phyloP scores from a whole-genome alignment of 257 asterid species.

The Solanum corneliomulleri region DNA sequence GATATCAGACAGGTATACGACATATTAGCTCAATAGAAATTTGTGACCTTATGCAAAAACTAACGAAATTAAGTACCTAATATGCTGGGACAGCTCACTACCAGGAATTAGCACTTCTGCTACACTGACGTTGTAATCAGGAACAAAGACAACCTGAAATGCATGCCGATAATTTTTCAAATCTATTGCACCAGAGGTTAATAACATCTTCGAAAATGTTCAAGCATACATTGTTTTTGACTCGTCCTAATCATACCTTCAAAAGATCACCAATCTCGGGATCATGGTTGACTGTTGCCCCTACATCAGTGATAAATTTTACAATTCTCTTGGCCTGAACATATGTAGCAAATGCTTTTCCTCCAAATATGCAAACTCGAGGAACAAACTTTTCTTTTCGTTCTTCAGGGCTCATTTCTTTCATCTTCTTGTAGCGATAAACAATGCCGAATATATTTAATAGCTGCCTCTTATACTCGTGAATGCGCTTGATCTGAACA shows the following conservation, averaged over 20 bases:
- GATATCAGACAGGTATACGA: neutral
- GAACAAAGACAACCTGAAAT: slow-evolving; percentile 59
- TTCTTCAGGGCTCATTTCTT: slow-evolving; percentile 39
- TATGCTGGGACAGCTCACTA: slow-evolving; percentile 78
- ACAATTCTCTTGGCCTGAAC: slow-evolving; percentile 56
- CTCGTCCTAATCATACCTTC: slow-evolving; percentile 21
- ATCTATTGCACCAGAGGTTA: neutral
- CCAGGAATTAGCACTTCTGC: slow-evolving; percentile 80
- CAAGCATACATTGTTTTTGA: neutral
- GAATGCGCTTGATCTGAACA: slow-evolving; percentile 51
- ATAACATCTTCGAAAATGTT: neutral
- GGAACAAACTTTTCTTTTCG: slow-evolving; percentile 38
- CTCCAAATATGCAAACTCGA: slow-evolving; percentile 55
- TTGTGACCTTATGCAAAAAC: neutral
- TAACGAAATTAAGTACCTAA: slow-evolving; percentile 36
- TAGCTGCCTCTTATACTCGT: slow-evolving; percentile 49
- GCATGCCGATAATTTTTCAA: neutral
- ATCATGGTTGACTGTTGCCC: slow-evolving; percentile 46
- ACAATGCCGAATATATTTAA: slow-evolving; percentile 41
- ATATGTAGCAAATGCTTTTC: slow-evolving; percentile 50
- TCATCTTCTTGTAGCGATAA: slow-evolving; percentile 48
- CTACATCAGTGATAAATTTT: slow-evolving; percentile 48
- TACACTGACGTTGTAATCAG: slow-evolving; percentile 79
- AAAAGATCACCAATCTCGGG: slow-evolving; percentile 44
- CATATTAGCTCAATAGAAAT: neutral